These are phyloP conservation scores for Ceratonia siliqua DNA, from an alignment of 306 rosid genomes.

Conservation along the genomic window DNA sequence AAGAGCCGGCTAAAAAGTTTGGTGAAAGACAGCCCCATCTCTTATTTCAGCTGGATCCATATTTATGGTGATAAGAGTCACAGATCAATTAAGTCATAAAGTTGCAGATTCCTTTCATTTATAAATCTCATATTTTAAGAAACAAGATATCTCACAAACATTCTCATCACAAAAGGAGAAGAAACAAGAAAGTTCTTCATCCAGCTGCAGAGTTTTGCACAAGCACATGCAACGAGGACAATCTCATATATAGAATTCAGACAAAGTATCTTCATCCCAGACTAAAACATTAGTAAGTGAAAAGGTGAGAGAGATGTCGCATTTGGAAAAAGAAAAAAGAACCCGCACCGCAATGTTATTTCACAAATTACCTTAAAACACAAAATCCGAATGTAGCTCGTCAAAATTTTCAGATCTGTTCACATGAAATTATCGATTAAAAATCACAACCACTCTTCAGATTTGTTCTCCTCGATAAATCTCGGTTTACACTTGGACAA, in stretches of 20 bases:
- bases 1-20: conserved; percentile 76
- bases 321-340: neutral
- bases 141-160: neutral
- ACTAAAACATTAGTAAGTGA: neutral
- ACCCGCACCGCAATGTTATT: neutral
- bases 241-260: conserved; percentile 8
- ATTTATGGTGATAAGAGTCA: conserved; percentile 13
- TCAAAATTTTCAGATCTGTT: neutral
- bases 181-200: neutral
- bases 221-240: neutral
- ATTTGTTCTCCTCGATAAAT: neutral
- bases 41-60: conserved; percentile 40
- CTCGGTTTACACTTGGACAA: neutral
- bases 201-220: neutral
- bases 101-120: neutral
- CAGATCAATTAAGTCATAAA: conserved; percentile 6
- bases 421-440: neutral
- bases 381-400: neutral
- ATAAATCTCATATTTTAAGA: conserved; percentile 1
- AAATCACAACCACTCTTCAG: conserved; percentile 3
- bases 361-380: neutral
- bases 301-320: neutral
- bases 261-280: neutral
- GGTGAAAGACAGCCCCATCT: conserved; percentile 71
- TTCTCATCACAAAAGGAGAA: neutral